phyloP scores from a whole-genome alignment of 2,329 filamentous ascomycete genomes.

The Monosporascus sp. region DNA sequence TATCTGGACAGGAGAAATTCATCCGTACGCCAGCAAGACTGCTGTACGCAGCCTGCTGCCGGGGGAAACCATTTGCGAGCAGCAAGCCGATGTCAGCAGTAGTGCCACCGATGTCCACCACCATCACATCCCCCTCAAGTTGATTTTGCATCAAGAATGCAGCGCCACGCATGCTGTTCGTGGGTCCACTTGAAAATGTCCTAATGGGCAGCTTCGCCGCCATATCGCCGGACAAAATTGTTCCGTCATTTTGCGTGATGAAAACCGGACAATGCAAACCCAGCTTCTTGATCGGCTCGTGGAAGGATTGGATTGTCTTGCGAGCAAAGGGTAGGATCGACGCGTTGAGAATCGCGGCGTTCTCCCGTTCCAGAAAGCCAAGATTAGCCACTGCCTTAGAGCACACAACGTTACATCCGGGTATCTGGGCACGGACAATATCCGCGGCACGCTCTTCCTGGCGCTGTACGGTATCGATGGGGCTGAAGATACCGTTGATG shows the following conservation, averaged over 20 bases:
- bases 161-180: slow-evolving; percentile 59
- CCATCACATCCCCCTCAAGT: slow-evolving; percentile 41
- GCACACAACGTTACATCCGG: slow-evolving; percentile 40
- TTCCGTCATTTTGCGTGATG: slow-evolving; percentile 61
- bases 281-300: slow-evolving; percentile 44
- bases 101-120: slow-evolving; percentile 63
- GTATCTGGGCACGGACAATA: slow-evolving; percentile 35
- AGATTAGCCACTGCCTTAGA: slow-evolving; percentile 49
- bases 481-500: slow-evolving; percentile 46
- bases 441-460: slow-evolving; percentile 45
- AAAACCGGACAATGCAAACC: slow-evolving; percentile 50
- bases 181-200: slow-evolving; percentile 59
- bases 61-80: slow-evolving; percentile 56
- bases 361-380: slow-evolving; percentile 57
- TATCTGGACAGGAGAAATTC: slow-evolving; percentile 54
- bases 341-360: slow-evolving; percentile 60
- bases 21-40: slow-evolving; percentile 58
- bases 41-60: slow-evolving; percentile 57
- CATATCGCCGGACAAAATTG: slow-evolving; percentile 47
- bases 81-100: slow-evolving; percentile 60
- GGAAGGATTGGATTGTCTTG: slow-evolving; percentile 52
- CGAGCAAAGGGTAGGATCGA: slow-evolving; percentile 54
- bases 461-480: slow-evolving; percentile 42
- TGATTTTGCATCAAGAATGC: slow-evolving; percentile 47
- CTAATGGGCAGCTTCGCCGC: slow-evolving; percentile 54